phyloP scores from a whole-genome alignment of 2,329 filamentous ascomycete genomes.

The Epicoccum nigrum region DNA sequence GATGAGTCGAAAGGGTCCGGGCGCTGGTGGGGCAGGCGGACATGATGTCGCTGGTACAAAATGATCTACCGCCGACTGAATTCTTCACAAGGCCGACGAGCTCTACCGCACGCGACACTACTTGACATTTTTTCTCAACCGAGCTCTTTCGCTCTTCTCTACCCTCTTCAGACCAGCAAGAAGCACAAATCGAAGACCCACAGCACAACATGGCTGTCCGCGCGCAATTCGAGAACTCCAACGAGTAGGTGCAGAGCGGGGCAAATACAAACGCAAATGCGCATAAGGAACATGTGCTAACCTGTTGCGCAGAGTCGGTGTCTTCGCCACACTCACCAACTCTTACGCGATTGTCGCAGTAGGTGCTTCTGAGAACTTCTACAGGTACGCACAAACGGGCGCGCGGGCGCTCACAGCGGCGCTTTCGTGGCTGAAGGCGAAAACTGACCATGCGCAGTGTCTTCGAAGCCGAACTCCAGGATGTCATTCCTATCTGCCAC shows the following conservation, averaged over 20 bases:
- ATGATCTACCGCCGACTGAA: conserved; percentile 30
- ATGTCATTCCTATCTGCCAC: conserved; percentile 95
- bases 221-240: conserved; percentile 83
- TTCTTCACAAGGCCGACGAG: conserved; percentile 27
- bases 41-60: conserved; percentile 36
- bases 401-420: conserved; percentile 1
- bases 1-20: conserved; percentile 36
- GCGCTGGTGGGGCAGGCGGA: conserved; percentile 26
- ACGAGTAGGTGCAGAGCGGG: conserved; percentile 67
- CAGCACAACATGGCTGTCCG: conserved; percentile 57
- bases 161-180: background rate
- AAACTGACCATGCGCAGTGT: conserved; percentile 62
- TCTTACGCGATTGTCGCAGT: conserved; percentile 94
- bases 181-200: conserved; percentile 2
- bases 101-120: conserved; percentile 18
- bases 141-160: background rate
- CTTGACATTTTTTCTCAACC: background rate
- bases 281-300: conserved; percentile 18
- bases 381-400: conserved; percentile 64
- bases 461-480: conserved; percentile 96
- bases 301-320: conserved; percentile 74
- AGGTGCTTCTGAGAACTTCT: conserved; percentile 98
- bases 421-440: background rate
- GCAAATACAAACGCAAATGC: conserved; percentile 1
- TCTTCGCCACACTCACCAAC: conserved; percentile 96